Conservation (phyloP, 768 basidiomycete genomes). For the Collybiopsis confluens region DNA sequence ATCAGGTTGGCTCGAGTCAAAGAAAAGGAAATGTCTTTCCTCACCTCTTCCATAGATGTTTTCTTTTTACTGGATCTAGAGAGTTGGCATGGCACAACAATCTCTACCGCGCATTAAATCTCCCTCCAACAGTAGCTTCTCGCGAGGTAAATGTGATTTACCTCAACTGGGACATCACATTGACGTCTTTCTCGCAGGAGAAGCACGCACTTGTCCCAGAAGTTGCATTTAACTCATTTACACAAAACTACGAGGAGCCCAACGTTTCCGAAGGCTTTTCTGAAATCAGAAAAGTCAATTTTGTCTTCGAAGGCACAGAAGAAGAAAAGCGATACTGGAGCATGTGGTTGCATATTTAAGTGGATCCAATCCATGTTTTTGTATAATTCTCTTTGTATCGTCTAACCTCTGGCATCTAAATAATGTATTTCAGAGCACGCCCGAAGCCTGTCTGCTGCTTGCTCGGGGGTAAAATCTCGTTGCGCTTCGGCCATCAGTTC, state of each 20-base stretch:
- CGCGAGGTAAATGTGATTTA: constrained; percentile 32
- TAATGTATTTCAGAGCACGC: constrained; percentile 60
- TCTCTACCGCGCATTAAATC: constrained; percentile 73
- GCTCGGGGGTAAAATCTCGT: constrained; percentile 85
- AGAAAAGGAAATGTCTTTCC: too few relatives aligned
- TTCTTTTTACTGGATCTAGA: constrained; percentile 69
- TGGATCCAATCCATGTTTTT: too few relatives aligned
- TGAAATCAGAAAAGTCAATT: constrained; percentile 75
- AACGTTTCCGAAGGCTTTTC: constrained; percentile 64
- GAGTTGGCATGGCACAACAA: constrained; percentile 94
- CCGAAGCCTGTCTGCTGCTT: constrained; percentile 69
- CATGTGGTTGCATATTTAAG: constrained; percentile 83
- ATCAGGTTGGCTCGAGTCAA: constrained; percentile 59
- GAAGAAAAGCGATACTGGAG: constrained; percentile 71
- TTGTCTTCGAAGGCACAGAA: constrained; percentile 72
- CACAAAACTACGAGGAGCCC: constrained; percentile 65
- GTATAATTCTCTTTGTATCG: background rate
- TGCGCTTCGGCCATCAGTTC: constrained; percentile 91
- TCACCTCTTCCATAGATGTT: constrained; percentile 46
- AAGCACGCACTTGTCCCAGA: constrained; percentile 55
- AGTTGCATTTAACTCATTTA: constrained; percentile 53
- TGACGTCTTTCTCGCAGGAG: constrained; percentile 25
- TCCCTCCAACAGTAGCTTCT: constrained; percentile 39
- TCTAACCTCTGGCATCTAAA: constrained; percentile 17
- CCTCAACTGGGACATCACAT: constrained; percentile 2